These are phyloP conservation scores for Prototheca stagnorum DNA, from an alignment of 163 green algal species.

Conservation along the genomic window DNA sequence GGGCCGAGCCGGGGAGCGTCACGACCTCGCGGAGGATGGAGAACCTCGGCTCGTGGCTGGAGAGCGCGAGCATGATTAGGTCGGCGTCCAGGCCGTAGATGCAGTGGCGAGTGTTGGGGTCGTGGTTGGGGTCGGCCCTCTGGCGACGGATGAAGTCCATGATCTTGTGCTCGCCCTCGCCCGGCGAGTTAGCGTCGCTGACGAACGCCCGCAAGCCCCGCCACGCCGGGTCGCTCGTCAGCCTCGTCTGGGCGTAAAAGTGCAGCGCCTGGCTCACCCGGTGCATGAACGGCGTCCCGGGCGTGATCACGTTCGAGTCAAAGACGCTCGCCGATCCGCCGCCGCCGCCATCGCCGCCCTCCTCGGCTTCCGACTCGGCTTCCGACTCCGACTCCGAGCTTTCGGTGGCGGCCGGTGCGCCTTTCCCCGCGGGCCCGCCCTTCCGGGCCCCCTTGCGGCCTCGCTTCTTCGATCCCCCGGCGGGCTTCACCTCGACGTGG, in stretches of 20 bases:
- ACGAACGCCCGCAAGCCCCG: conserved; percentile 73
- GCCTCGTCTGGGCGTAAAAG: conserved; percentile 86
- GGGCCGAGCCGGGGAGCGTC: neutral
- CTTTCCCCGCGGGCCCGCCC: too few relatives aligned
- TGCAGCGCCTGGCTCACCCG: conserved; percentile 72
- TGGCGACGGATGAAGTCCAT: conserved; percentile 81
- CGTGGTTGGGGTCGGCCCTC: conserved; percentile 33
- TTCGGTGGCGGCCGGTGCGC: too few relatives aligned
- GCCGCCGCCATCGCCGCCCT: too few relatives aligned
- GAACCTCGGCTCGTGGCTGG: conserved; percentile 92
- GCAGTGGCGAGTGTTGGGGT: conserved; percentile 78
- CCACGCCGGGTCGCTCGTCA: conserved; percentile 85
- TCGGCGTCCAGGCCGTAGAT: conserved; percentile 84
- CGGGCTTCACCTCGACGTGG: neutral
- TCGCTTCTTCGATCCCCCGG: too few relatives aligned
- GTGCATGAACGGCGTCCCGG: conserved; percentile 91
- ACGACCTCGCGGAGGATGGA: conserved; percentile 70
- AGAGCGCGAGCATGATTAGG: conserved; percentile 90
- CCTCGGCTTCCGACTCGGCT: too few relatives aligned
- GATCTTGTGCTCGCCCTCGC: conserved; percentile 84
- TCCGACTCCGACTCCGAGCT: too few relatives aligned
- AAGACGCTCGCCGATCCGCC: conserved; percentile 30
- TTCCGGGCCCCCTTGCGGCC: too few relatives aligned
- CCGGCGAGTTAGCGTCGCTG: conserved; percentile 58
- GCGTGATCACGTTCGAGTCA: conserved; percentile 93